phyloP scores from a whole-genome alignment of 2,329 filamentous ascomycete species.

The Claviceps fusiformis region DNA sequence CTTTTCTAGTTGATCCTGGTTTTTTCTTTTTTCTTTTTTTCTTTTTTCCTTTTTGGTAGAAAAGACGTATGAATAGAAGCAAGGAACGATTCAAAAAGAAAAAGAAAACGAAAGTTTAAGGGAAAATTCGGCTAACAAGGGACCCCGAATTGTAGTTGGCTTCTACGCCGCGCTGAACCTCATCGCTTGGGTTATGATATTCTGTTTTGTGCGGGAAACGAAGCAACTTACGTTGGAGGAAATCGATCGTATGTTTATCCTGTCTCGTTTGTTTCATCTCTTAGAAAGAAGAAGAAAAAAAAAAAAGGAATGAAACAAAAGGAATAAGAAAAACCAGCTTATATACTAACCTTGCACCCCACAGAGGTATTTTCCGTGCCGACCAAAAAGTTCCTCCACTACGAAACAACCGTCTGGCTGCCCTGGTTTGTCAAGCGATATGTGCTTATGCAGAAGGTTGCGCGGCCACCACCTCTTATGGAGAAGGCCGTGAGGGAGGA shows the following conservation, averaged over 20 bases:
- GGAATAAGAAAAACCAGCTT: not conserved
- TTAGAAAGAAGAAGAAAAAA: conserved; percentile 2
- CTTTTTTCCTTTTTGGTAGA: no score
- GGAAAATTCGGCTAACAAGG: no score
- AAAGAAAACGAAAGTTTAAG: no score
- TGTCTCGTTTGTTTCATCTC: not conserved
- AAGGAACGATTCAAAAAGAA: not conserved
- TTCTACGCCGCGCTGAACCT: conserved; percentile 33
- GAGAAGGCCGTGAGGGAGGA: conserved; percentile 5
- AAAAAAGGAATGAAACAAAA: not conserved
- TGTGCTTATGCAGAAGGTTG: conserved; percentile 19
- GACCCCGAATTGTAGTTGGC: conserved; percentile 11
- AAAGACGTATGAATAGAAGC: not conserved
- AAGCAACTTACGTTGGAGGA: conserved; percentile 35
- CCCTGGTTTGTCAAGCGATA: conserved; percentile 25
- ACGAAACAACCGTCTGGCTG: conserved; percentile 20
- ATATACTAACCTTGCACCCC: not conserved
- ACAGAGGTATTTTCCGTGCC: conserved; percentile 20
- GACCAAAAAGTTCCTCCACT: conserved; percentile 18
- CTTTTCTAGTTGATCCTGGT: not conserved
- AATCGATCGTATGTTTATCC: conserved; percentile 12
- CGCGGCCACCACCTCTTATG: conserved; percentile 20
- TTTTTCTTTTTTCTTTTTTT: not conserved
- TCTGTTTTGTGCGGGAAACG: conserved; percentile 33
- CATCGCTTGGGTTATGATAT: conserved; percentile 30